Evolutionary conservation across 139 green algal genomes (phyloP).

Genomic region (Chlamydomonas sp.): DNA sequence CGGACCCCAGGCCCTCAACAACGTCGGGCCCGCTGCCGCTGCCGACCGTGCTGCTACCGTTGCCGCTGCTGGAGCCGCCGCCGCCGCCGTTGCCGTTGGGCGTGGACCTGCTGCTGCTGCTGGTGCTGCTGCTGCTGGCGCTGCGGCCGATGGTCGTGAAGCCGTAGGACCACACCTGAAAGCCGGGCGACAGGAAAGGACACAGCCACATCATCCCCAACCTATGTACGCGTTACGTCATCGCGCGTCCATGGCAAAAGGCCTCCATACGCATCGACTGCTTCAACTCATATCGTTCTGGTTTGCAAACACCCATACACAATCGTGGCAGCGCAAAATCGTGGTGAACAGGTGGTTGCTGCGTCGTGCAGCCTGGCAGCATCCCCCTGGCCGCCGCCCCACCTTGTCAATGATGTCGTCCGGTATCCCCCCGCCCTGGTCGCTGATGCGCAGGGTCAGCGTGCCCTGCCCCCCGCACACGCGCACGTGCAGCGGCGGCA

Average conservation of each 20-base stretch:
- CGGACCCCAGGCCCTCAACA: slow-evolving; percentile 27
- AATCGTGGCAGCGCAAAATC: too few species aligned
- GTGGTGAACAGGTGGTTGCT: neutral
- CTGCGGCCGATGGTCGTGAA: slow-evolving; percentile 63
- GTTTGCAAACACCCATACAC: too few species aligned
- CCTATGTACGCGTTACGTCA: neutral
- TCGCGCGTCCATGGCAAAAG: too few species aligned
- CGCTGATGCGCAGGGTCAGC: slow-evolving; percentile 72
- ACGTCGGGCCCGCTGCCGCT: neutral
- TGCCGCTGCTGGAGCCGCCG: slow-evolving; percentile 5
- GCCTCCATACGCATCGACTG: too few species aligned
- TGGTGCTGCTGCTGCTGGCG: neutral
- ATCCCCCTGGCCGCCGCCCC: slow-evolving; percentile 31
- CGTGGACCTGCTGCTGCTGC: neutral
- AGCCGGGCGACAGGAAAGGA: neutral
- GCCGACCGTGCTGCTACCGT: neutral
- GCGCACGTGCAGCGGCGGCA: slow-evolving; percentile 73
- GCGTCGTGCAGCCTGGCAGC: too few species aligned
- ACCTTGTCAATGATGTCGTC: slow-evolving; percentile 57
- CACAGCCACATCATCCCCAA: neutral
- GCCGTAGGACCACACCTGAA: slow-evolving; percentile 80
- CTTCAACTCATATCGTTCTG: too few species aligned
- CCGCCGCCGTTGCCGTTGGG: neutral
- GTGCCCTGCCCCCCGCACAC: slow-evolving; percentile 68
- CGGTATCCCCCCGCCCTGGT: slow-evolving; percentile 87